phyloP scores from a whole-genome alignment of 495 filamentous ascomycete species.

The Cryomyces antarcticus region DNA sequence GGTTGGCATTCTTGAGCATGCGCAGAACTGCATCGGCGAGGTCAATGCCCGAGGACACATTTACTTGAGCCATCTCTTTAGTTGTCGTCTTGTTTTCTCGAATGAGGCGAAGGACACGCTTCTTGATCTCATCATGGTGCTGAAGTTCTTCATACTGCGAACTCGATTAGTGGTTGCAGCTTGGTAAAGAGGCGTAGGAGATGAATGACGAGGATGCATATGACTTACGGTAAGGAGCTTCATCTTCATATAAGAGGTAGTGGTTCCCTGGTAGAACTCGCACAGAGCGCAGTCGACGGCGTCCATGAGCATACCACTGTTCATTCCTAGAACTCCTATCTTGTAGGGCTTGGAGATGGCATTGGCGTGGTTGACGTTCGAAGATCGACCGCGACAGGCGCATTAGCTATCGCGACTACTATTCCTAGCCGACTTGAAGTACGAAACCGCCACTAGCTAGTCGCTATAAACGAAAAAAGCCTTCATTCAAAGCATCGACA shows the following conservation, averaged over 20 bases:
- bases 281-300: conserved; percentile 8
- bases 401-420: too few species aligned
- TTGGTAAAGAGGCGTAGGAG: too few species aligned
- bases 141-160: conserved; percentile 27
- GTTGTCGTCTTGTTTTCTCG: conserved; percentile 4
- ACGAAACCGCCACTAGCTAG: too few species aligned
- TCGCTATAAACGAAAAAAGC: too few species aligned
- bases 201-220: too few species aligned
- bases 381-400: too few species aligned
- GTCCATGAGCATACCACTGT: conserved; percentile 27
- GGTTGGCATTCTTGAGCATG: conserved; percentile 21
- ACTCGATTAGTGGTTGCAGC: too few species aligned
- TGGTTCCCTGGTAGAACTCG: conserved; percentile 3
- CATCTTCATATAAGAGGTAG: conserved; percentile 6
- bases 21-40: conserved; percentile 5
- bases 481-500: too few species aligned
- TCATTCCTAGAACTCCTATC: conserved; percentile 34
- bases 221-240: conserved; percentile 23
- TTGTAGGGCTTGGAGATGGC: conserved; percentile 24
- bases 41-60: conserved; percentile 8
- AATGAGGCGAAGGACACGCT: conserved; percentile 16
- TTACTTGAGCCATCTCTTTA: conserved; percentile 7
- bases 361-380: too few species aligned
- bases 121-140: conserved; percentile 32
- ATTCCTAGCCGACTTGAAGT: too few species aligned